Base-by-base conservation (phyloP, 2,329 filamentous ascomycete genomes). In the Diaporthe capsici region DNA sequence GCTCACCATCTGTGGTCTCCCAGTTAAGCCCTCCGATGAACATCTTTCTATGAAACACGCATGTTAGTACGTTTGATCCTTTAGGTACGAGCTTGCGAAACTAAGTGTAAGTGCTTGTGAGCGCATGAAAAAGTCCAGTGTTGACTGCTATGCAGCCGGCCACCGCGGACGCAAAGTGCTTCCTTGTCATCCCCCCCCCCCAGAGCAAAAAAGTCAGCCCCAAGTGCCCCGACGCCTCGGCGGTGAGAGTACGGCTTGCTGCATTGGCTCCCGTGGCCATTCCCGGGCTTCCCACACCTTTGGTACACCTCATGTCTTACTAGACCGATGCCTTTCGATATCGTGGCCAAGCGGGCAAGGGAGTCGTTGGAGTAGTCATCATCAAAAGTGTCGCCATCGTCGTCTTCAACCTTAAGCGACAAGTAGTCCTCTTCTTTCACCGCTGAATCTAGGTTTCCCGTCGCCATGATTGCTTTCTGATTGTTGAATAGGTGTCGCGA, bases 11-110 rank as follows among this genome's bases (percentile, higher is more conserved):
- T 74, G 97, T 98, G 22, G 97, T 99, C 86, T 99, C 97, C 97
- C 97, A 99, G 83, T 99, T 99, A 73, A 99, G 87, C 55, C 97
- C 97, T 81, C 97, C 97, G 85, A 99, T 99, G 81, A 99, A 99
- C 97, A 99, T 99, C 88, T 99, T 99, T 82, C 97, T 99, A 86
- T 82, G 80, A 76, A 82, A 39, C 61, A 73, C 47, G 73, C 22
- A 74, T 60, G 80, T 83, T 78, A 83, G 75, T 72, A 49, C 70
- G 60, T 22, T 39, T 65, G n/a, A 20, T 28, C 70, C 22, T 12
- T 57, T 20, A 39, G 17, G 39, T 17, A 37, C 28, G 51, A 53
- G 9, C 15, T 63, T 58, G 55, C 42, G 68, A 72, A n/a, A 75
- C 65, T 65, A 51, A 77, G 67, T 77, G 71, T 55, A 53, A 65